phyloP scores from a whole-genome alignment of 208 protist species.

The Spongospora subterranea region DNA sequence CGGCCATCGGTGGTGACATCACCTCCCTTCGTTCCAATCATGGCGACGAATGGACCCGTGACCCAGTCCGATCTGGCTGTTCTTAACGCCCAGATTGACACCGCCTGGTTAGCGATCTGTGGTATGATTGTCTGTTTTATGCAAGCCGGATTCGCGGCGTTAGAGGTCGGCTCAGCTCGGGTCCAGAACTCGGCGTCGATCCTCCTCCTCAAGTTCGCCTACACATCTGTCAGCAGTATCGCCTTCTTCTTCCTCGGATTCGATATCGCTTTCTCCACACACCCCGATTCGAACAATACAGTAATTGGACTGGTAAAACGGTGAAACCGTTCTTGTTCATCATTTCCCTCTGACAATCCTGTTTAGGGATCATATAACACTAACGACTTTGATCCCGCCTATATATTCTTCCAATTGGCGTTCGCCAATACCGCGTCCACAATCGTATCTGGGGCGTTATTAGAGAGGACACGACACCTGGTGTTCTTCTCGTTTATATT shows the following conservation, averaged over 20 bases:
- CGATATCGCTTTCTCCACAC: not conserved
- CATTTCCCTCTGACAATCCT: not conserved
- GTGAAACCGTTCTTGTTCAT: not conserved
- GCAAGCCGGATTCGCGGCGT: not conserved
- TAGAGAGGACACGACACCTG: not conserved
- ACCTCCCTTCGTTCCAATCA: too few relatives aligned
- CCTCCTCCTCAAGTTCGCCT: not conserved
- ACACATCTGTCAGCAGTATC: not conserved
- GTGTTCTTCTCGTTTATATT: not conserved
- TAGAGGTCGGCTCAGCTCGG: not conserved
- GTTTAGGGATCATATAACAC: not conserved
- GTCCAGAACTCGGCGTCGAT: not conserved
- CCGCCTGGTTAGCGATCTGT: not conserved
- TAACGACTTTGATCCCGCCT: not conserved
- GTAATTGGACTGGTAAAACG: not conserved
- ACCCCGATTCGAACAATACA: not conserved
- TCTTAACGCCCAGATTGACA: conserved; percentile 2
- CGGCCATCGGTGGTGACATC: too few relatives aligned
- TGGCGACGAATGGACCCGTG: too few relatives aligned
- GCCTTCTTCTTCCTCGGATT: not conserved
- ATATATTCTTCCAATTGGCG: not conserved
- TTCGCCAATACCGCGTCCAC: not conserved
- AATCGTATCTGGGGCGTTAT: not conserved
- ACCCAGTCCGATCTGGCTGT: too few relatives aligned
- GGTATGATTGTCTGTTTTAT: conserved; percentile 11